phyloP scores from a whole-genome alignment of 495 filamentous ascomycete species.

The Cladorrhinum samala region DNA sequence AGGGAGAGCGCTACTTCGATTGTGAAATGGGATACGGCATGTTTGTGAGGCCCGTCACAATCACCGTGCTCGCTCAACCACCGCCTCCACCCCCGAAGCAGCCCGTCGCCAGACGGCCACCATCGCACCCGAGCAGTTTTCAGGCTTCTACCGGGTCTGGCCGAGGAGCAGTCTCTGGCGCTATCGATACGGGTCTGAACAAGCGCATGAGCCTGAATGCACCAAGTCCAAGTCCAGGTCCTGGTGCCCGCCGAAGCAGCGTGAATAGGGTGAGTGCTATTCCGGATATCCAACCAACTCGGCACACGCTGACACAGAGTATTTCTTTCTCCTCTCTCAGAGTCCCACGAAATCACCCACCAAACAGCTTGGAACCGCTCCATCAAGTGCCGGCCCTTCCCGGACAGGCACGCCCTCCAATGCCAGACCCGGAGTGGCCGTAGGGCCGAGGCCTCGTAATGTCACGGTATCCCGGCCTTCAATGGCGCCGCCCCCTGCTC shows the following conservation, averaged over 20 bases:
- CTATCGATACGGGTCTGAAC: slow-evolving; percentile 43
- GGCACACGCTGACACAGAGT: background rate
- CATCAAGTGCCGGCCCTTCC: slow-evolving; percentile 51
- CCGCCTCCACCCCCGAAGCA: slow-evolving; percentile 25
- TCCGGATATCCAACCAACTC: background rate
- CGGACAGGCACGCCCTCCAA: slow-evolving; percentile 56
- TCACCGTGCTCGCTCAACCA: slow-evolving; percentile 55
- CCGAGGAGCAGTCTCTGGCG: slow-evolving; percentile 21
- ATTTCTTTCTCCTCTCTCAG: slow-evolving; percentile 29
- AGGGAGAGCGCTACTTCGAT: slow-evolving; percentile 86
- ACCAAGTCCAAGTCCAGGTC: slow-evolving; percentile 58
- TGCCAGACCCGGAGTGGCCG: slow-evolving; percentile 29
- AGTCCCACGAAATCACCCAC: slow-evolving; percentile 76
- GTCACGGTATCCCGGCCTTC: slow-evolving; percentile 49
- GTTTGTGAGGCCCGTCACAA: slow-evolving; percentile 69
- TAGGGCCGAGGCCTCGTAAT: slow-evolving; percentile 47
- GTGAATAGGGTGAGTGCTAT: slow-evolving; percentile 48
- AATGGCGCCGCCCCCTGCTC: slow-evolving; percentile 57
- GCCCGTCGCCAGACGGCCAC: slow-evolving; percentile 25
- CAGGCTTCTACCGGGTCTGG: slow-evolving; percentile 19
- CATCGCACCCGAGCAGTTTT: slow-evolving; percentile 34
- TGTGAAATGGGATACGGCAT: slow-evolving; percentile 76
- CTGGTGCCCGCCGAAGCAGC: slow-evolving; percentile 49
- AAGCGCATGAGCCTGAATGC: slow-evolving; percentile 65
- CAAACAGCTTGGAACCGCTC: slow-evolving; percentile 58